Evolutionary conservation across 2,329 filamentous ascomycete genomes (phyloP).

Genomic region (Calonectria ilicicola): DNA sequence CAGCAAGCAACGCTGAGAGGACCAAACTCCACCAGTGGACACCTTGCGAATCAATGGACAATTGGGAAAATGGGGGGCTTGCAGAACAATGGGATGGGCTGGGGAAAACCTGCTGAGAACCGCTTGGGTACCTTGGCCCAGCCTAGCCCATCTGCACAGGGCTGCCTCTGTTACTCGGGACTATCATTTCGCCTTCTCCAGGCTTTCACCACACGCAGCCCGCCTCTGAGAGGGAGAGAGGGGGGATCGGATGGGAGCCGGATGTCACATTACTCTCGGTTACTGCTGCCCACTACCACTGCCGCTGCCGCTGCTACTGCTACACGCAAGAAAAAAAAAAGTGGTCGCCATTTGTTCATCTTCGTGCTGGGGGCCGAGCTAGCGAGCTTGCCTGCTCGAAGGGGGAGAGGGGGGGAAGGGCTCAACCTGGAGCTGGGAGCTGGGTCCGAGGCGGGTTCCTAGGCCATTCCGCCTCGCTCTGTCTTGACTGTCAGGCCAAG

Average conservation of each 20-base stretch:
- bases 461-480: not conserved
- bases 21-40: slow-evolving; percentile 7
- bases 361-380: not conserved
- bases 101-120: slow-evolving; percentile 4
- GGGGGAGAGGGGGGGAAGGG: not conserved
- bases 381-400: not conserved
- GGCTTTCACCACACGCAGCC: not conserved
- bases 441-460: not conserved
- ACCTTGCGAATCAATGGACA: not conserved
- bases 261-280: slow-evolving; percentile 1
- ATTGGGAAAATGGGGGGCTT: slow-evolving; percentile 17
- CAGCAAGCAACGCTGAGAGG: not conserved
- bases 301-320: not conserved
- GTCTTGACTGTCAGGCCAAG: not conserved
- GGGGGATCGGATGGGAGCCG: not conserved
- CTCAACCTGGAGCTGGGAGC: slow-evolving; percentile 1
- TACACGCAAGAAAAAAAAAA: too few species aligned
- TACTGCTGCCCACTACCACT: not conserved
- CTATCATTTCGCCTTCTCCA: not conserved
- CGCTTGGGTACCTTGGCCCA: slow-evolving; percentile 2
- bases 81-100: not conserved
- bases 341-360: too few species aligned
- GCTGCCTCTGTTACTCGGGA: not conserved
- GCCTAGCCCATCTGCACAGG: not conserved
- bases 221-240: too few species aligned